These are phyloP conservation scores for Carnegiea gigantea DNA, from an alignment of 179 eudicot species.

Conservation along the genomic window DNA sequence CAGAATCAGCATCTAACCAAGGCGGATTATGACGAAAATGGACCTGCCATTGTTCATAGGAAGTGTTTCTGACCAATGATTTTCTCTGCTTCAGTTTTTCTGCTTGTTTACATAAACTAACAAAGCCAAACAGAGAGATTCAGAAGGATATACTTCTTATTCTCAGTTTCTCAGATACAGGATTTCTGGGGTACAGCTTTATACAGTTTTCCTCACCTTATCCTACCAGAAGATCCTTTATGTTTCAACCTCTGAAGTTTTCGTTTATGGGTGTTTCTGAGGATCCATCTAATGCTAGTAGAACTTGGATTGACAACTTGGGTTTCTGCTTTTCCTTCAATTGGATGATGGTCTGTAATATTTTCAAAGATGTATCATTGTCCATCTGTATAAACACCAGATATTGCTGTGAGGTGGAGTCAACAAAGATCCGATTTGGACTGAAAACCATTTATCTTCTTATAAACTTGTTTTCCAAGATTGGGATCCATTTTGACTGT, in stretches of 20 bases:
- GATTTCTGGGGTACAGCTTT: not conserved
- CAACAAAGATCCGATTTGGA: not conserved
- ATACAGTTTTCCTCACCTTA: not conserved
- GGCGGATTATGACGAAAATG: conserved; percentile 90
- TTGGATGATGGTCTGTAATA: not conserved
- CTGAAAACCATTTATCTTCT: not conserved
- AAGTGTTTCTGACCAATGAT: conserved; percentile 61
- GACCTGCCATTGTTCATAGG: conserved; percentile 89
- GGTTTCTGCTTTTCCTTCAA: conserved; percentile 2
- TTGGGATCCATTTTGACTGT: not conserved
- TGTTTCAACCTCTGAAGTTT: not conserved
- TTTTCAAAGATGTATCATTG: not conserved
- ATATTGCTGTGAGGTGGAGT: not conserved
- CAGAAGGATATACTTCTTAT: not conserved
- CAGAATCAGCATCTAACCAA: conserved; percentile 95
- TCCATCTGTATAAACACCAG: not conserved
- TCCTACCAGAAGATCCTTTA: not conserved
- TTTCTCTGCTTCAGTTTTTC: conserved; percentile 2
- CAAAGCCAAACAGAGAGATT: conserved; percentile 19
- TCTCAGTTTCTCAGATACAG: not conserved
- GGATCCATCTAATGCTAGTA: no score
- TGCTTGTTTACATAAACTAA: conserved; percentile 19
- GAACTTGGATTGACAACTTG: not conserved
- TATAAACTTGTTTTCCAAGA: not conserved
- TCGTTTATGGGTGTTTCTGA: not conserved